Evolutionary conservation across 495 filamentous ascomycete species (phyloP), one percentile per base, ranked within the genome.

Genomic region (Penicillium alfredii): DNA sequence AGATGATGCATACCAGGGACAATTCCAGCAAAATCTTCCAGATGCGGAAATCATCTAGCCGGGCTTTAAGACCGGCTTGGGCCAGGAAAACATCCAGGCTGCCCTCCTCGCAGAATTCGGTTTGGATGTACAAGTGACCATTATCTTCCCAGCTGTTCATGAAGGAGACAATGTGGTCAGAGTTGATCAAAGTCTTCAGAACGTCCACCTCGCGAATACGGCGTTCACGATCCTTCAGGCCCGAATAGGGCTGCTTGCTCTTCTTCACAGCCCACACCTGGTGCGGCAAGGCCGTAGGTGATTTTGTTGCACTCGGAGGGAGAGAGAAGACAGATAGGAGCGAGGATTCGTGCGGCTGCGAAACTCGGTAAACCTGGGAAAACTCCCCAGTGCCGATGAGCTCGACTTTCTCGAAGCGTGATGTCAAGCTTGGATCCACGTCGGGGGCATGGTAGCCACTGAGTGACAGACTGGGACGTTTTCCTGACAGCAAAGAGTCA

Each of bases 11-110:
- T 73, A 90, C 86, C 69, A 81, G 65, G 45, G 80, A 71, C 23
- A 92, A 46, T 53, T 98, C 92, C 6, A 93, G 71, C 43, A 95
- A 64, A 26, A 97, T 88, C 61, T 98, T 98, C 92, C 92, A 98
- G 49, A 97, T 93, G 16, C 92, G 73, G 58, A 97, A 98, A 55
- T 97, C 92, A 66, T 98, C 92, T 37, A 98, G 61, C 47, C 90
- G 77, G 30, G 85, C 88, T 54, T 83, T 86, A 33, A 78, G 66
- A 4, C 92, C 92, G 41, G 84, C 78, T 34, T 82, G 72, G 7
- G 74, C 66, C 8, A 97, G 73, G 55, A 96, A 96, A 1, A 77
- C 61, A 55, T 92, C 84, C 30, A 98, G 63, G 42, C 84, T 93
- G 6, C 92, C 92, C 53, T 93, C 85, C 51, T 93, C 86, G 53